Evolutionary conservation across 2,329 filamentous ascomycete genomes (phyloP).

Genomic region (Pseudogymnoascus sp.): DNA sequence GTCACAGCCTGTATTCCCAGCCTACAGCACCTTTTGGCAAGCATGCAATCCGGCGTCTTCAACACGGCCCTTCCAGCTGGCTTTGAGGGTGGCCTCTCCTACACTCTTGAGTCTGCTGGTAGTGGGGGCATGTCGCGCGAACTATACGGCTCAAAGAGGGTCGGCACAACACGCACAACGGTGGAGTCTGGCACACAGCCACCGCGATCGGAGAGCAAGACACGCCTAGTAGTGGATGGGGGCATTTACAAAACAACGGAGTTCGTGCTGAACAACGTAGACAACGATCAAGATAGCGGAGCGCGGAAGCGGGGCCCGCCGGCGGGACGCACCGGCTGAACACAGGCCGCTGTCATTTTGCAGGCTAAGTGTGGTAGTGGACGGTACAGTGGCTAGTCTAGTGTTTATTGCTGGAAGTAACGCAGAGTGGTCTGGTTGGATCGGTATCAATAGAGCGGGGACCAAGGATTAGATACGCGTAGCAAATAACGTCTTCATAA

Average conservation of each 20-base stretch:
- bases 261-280: not conserved
- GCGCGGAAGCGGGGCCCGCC: constrained; percentile 1
- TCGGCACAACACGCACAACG: not conserved
- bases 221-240: not conserved
- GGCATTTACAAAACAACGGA: constrained; percentile 8
- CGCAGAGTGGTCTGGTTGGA: not conserved
- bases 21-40: constrained; percentile 21
- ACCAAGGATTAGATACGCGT: not conserved
- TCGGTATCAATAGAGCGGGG: not conserved
- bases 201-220: not conserved
- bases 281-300: not conserved
- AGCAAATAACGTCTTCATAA: constrained; percentile 5
- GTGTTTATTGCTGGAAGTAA: not conserved
- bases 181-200: not conserved
- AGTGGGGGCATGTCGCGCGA: not conserved
- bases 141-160: not conserved
- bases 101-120: not conserved
- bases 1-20: constrained; percentile 20
- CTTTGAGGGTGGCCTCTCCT: constrained; percentile 3
- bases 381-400: not conserved
- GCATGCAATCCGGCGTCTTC: constrained; percentile 17
- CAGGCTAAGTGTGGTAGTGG: not conserved
- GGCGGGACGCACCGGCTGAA: not conserved
- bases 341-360: not conserved
- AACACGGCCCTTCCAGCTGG: constrained; percentile 13